These are phyloP conservation scores for Beauveria medogensis DNA, from an alignment of 2,329 filamentous ascomycete species.

Conservation along the genomic window DNA sequence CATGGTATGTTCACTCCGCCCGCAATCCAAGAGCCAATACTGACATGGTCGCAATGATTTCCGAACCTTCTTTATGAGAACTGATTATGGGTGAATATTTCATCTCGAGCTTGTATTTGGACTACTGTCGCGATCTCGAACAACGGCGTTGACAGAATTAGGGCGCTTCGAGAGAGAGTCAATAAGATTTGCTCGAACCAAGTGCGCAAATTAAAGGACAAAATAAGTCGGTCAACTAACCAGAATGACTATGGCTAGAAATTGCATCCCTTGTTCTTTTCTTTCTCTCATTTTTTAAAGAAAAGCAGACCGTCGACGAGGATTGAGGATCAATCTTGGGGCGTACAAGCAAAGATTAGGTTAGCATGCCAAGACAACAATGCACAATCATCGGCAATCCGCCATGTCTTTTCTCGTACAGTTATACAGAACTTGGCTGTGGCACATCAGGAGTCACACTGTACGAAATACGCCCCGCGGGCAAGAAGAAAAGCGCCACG, in stretches of 20 bases:
- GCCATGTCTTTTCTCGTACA: neutral
- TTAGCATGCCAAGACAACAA: neutral
- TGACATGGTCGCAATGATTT: neutral
- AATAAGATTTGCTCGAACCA: too few relatives aligned
- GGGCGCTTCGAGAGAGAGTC: too few relatives aligned
- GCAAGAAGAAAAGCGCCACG: conserved; percentile 47
- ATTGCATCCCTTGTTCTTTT: too few relatives aligned
- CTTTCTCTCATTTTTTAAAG: too few relatives aligned
- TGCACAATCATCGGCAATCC: too few relatives aligned
- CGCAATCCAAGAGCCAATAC: too few relatives aligned
- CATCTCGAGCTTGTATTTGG: neutral
- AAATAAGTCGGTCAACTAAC: too few relatives aligned
- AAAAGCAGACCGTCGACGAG: too few relatives aligned
- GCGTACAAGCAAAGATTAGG: neutral
- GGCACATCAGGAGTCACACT: conserved; percentile 33
- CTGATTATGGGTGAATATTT: neutral
- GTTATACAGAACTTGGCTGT: conserved; percentile 25
- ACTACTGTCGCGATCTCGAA: neutral
- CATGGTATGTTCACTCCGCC: too few relatives aligned
- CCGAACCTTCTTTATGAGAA: neutral
- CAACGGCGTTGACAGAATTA: neutral
- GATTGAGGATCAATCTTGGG: neutral
- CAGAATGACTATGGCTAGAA: neutral
- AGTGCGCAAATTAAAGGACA: neutral
- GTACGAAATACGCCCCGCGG: conserved; percentile 45